Evolutionary conservation across 179 eudicot species (phyloP).

Genomic region (Heliamphora pulchella): DNA sequence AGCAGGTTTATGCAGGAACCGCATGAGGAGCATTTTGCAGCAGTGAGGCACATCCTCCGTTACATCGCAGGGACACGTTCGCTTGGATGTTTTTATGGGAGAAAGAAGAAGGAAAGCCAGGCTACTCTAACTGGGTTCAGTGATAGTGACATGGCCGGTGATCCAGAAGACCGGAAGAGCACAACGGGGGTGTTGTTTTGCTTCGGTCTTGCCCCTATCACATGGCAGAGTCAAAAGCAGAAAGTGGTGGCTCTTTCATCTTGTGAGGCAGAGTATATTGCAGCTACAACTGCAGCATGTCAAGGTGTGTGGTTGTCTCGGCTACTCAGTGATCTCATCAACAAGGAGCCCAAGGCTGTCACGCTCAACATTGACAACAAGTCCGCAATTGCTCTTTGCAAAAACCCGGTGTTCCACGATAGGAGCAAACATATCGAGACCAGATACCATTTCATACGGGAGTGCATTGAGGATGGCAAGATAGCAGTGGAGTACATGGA

Average conservation of each 20-base stretch:
- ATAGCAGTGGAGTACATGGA: too few relatives aligned
- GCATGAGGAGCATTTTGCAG: not conserved
- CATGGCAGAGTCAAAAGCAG: conserved; percentile 7
- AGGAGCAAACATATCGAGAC: too few relatives aligned
- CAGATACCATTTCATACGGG: too few relatives aligned
- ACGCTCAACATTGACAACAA: too few relatives aligned
- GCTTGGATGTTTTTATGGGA: conserved; percentile 9
- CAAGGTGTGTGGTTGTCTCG: too few relatives aligned
- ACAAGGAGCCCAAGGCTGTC: too few relatives aligned
- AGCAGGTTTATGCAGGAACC: conserved; percentile 4
- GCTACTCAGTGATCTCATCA: too few relatives aligned
- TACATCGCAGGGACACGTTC: conserved; percentile 2
- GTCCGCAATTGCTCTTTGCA: too few relatives aligned
- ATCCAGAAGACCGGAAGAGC: not conserved
- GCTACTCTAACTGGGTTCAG: not conserved
- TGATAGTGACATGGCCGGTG: conserved; percentile 2
- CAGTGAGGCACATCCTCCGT: not conserved
- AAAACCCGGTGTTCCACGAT: too few relatives aligned
- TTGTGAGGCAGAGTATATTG: conserved; percentile 3
- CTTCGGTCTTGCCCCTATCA: not conserved
- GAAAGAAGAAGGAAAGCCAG: not conserved
- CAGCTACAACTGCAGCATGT: not conserved
- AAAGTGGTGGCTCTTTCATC: conserved; percentile 6
- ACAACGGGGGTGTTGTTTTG: conserved; percentile 8
- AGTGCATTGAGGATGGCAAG: too few relatives aligned